Evolutionary conservation across 148 eudicot genomes (phyloP).

Genomic region (Chenopodium album): DNA sequence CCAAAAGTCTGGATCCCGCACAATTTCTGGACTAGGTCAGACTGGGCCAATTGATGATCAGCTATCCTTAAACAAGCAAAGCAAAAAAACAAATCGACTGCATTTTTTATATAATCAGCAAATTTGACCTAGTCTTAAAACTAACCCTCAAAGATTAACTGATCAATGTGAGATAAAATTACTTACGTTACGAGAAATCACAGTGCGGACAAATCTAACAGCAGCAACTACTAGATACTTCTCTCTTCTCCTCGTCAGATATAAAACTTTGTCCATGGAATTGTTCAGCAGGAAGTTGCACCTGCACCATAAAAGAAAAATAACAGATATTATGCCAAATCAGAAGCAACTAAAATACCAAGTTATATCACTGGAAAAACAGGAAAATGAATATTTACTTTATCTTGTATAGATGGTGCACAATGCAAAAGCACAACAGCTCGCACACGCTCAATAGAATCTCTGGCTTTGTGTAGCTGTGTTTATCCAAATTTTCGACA

Average conservation of each 20-base stretch:
- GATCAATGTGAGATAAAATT: background rate
- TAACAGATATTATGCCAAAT: slow-evolving; percentile 3
- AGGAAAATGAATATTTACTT: slow-evolving; percentile 47
- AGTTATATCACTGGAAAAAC: background rate
- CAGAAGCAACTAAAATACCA: slow-evolving; percentile 11
- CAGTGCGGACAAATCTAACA: slow-evolving; percentile 82
- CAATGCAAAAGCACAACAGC: slow-evolving; percentile 81
- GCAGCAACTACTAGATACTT: slow-evolving; percentile 85
- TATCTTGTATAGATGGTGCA: slow-evolving; percentile 86
- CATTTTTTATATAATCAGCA: background rate
- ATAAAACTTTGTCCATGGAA: slow-evolving; percentile 72
- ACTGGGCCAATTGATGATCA: too few species aligned
- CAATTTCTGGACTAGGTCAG: too few species aligned
- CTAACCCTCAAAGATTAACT: background rate
- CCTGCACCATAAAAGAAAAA: slow-evolving; percentile 45
- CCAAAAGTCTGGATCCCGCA: too few species aligned
- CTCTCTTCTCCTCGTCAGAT: slow-evolving; percentile 74
- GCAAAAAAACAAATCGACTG: background rate
- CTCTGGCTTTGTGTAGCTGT: slow-evolving; percentile 63
- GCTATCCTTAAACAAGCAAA: too few species aligned
- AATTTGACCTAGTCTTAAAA: too few species aligned
- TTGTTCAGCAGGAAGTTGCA: slow-evolving; percentile 76
- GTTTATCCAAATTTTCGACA: slow-evolving; percentile 33
- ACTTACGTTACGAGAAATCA: slow-evolving; percentile 87
- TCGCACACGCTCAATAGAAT: slow-evolving; percentile 82